phyloP scores from a whole-genome alignment of 129 eudicot species.

The Helianthus tuberosus region DNA sequence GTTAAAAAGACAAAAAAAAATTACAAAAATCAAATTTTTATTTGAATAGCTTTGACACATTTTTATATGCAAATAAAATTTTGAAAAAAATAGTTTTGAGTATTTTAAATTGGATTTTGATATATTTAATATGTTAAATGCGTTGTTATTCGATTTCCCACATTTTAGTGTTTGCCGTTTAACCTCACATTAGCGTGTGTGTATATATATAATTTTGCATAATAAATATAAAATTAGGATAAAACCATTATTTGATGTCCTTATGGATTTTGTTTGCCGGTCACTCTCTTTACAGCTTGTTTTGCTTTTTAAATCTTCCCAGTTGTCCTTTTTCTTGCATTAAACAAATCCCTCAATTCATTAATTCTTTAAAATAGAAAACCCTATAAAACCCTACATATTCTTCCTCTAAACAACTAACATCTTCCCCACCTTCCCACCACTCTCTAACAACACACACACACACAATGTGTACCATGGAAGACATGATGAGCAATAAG shows the following conservation, averaged over 20 bases:
- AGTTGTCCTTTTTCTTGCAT: slow-evolving; percentile 38
- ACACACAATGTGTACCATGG: slow-evolving; percentile 56
- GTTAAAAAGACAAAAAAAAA: too few species aligned
- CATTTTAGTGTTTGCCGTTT: too few species aligned
- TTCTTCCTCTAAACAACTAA: slow-evolving; percentile 38
- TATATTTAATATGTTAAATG: too few species aligned
- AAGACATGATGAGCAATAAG: slow-evolving; percentile 48
- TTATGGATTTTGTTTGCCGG: slow-evolving; percentile 44
- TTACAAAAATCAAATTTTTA: too few species aligned
- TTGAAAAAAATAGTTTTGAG: too few species aligned
- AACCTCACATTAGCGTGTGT: too few species aligned
- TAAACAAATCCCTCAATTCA: slow-evolving; percentile 16
- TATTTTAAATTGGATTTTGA: too few species aligned
- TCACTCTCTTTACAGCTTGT: slow-evolving; percentile 56
- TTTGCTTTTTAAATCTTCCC: slow-evolving; percentile 38
- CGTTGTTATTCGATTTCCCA: too few species aligned
- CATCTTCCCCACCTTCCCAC: slow-evolving; percentile 32
- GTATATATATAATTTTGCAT: too few species aligned
- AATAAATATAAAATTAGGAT: neutral
- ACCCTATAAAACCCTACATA: slow-evolving; percentile 37
- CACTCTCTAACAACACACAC: slow-evolving; percentile 27
- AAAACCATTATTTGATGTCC: slow-evolving; percentile 4
- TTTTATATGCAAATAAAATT: too few species aligned
- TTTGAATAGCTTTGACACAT: too few species aligned
- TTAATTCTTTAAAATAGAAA: slow-evolving; percentile 22